phyloP scores from a whole-genome alignment of 495 filamentous ascomycete genomes.

The Talaromyces stipitatus region DNA sequence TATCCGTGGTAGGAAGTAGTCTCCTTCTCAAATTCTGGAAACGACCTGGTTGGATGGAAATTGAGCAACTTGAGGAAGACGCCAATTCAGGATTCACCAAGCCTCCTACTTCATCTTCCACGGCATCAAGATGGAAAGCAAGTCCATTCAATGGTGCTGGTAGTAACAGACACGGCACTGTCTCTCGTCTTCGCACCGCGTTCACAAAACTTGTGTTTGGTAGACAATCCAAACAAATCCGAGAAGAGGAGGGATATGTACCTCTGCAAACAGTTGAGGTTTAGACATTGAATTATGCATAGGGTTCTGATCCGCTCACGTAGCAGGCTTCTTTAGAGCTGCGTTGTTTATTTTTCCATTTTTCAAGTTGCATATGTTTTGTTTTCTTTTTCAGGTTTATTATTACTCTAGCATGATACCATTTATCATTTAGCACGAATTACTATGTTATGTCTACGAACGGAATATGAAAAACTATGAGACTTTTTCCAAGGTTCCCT shows the following conservation, averaged over 20 bases:
- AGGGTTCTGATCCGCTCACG: background rate
- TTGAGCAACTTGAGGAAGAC: conserved; percentile 53
- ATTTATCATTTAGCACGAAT: background rate
- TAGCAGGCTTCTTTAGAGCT: background rate
- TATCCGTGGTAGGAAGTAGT: conserved; percentile 81
- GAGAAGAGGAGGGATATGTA: conserved; percentile 35
- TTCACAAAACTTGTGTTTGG: conserved; percentile 16
- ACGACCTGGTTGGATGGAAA: conserved; percentile 83
- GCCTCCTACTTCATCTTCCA: background rate
- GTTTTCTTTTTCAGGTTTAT: too few relatives aligned
- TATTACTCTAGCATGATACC: background rate
- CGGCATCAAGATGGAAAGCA: conserved; percentile 1
- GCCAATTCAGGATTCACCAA: conserved; percentile 8
- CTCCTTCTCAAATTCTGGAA: conserved; percentile 82
- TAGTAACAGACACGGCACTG: background rate
- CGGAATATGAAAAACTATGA: too few relatives aligned
- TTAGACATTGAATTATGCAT: background rate
- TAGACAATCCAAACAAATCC: conserved; percentile 11
- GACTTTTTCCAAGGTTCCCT: too few relatives aligned
- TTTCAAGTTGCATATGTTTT: background rate
- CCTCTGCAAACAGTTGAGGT: conserved; percentile 38
- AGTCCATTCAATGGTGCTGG: conserved; percentile 5
- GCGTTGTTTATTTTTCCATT: background rate
- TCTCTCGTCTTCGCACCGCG: background rate
- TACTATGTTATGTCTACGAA: background rate